These are phyloP conservation scores for Leishmania tarentolae DNA, from an alignment of 208 protist species.

Conservation along the genomic window DNA sequence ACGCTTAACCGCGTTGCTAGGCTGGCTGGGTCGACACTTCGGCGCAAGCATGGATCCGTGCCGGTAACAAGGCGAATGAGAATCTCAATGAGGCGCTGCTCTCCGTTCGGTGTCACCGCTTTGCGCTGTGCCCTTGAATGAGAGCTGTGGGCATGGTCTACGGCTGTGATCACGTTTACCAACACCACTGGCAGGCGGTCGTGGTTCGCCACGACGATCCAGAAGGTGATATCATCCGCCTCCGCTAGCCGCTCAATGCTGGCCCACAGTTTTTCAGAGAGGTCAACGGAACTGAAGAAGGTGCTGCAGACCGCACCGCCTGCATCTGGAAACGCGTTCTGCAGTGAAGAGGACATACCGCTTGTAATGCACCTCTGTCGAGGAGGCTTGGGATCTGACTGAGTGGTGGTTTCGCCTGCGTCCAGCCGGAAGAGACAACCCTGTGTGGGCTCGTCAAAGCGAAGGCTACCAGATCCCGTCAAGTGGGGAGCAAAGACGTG, in stretches of 20 bases:
- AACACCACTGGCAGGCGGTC: slow-evolving; percentile 44
- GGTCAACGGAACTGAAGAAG: slow-evolving; percentile 72
- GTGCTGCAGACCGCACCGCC: slow-evolving; percentile 52
- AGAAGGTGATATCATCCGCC: slow-evolving; percentile 82
- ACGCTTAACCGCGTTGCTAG: slow-evolving; percentile 45
- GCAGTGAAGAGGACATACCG: slow-evolving; percentile 20
- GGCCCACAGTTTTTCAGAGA: slow-evolving; percentile 71
- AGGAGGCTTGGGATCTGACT: not conserved
- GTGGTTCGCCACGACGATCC: slow-evolving; percentile 78
- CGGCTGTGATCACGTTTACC: slow-evolving; percentile 45
- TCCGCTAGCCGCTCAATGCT: slow-evolving; percentile 53
- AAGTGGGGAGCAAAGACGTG: not conserved
- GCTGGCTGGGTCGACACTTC: slow-evolving; percentile 36
- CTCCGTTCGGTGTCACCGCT: slow-evolving; percentile 38
- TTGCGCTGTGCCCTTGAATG: slow-evolving; percentile 33
- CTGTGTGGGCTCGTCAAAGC: not conserved
- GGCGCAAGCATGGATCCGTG: slow-evolving; percentile 41
- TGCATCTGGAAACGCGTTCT: slow-evolving; percentile 54
- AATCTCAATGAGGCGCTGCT: slow-evolving; percentile 45
- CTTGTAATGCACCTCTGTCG: not conserved
- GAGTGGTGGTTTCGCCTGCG: not conserved
- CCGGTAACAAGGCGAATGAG: slow-evolving; percentile 60
- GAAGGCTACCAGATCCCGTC: not conserved
- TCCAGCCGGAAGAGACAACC: not conserved
- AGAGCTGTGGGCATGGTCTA: slow-evolving; percentile 80